These are phyloP conservation scores for Taphrina communis DNA, from an alignment of 1,139 yeast genomes.

Conservation along the genomic window DNA sequence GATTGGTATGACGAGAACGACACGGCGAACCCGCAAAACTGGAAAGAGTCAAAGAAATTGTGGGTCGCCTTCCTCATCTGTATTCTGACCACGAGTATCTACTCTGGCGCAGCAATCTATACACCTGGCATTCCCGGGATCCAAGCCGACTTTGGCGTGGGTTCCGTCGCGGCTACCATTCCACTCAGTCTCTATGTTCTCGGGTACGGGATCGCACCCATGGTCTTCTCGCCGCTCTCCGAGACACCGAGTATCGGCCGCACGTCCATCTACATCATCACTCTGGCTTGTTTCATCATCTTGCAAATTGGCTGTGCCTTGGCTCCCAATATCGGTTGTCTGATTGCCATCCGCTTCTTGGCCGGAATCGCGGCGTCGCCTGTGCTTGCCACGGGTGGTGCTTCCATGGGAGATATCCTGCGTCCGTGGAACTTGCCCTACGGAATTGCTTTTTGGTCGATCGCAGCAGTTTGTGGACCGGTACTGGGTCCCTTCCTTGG, in stretches of 20 bases:
- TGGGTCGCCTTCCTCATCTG: constrained; percentile 56
- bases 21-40: constrained; percentile 65
- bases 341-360: constrained; percentile 72
- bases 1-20: constrained; percentile 61
- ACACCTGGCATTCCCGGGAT: constrained; percentile 62
- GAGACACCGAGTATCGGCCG: constrained; percentile 55
- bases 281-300: constrained; percentile 64
- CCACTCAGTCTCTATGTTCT: constrained; percentile 75
- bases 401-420: constrained; percentile 77
- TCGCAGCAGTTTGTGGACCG: constrained; percentile 69
- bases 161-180: constrained; percentile 75
- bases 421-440: constrained; percentile 68
- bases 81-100: constrained; percentile 60
- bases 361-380: constrained; percentile 84
- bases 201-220: constrained; percentile 66
- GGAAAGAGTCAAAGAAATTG: constrained; percentile 56
- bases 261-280: constrained; percentile 59
- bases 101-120: constrained; percentile 67
- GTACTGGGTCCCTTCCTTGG: constrained; percentile 78
- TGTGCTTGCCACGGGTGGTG: constrained; percentile 85
- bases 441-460: constrained; percentile 56
- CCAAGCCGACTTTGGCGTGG: constrained; percentile 62
- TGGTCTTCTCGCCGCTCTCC: constrained; percentile 77
- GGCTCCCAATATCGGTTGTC: constrained; percentile 57
- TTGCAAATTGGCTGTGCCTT: constrained; percentile 68